Percentiles rank a stretch among this genome's conserved stretches.
These are phyloP conservation scores for Torulaspora franciscae DNA, from an alignment of 805 yeast species.

Conservation along the genomic window DNA sequence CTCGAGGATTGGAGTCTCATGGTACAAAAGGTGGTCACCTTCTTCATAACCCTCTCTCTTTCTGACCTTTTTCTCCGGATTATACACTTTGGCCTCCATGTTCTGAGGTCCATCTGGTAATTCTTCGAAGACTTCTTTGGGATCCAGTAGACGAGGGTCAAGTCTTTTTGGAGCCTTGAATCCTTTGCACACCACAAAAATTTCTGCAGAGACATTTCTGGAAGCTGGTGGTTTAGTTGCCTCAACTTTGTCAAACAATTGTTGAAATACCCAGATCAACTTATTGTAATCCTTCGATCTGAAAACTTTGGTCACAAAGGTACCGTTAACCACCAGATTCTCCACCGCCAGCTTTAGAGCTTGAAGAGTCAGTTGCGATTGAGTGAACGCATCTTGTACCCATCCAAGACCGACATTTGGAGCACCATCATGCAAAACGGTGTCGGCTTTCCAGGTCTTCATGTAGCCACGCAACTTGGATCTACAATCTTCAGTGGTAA, in stretches of 20 bases:
- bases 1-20: constrained; percentile 68
- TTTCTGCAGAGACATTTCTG: constrained; percentile 98
- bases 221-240: constrained; percentile 99
- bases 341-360: constrained; percentile 93
- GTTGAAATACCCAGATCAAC: constrained; percentile 95
- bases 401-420: constrained; percentile 99
- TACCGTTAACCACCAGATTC: constrained; percentile 85
- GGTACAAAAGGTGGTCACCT: constrained; percentile 72
- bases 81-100: constrained; percentile 87
- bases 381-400: constrained; percentile 99
- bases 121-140: constrained; percentile 92
- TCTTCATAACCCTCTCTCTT: constrained; percentile 96
- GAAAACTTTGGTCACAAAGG: constrained; percentile 93
- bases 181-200: constrained; percentile 93
- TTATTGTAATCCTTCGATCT: constrained; percentile 98
- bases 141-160: constrained; percentile 88
- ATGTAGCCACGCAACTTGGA: constrained; percentile 90
- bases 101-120: constrained; percentile 67
- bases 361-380: constrained; percentile 90
- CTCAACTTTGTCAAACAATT: constrained; percentile 90
- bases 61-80: constrained; percentile 88
- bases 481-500: constrained; percentile 96
- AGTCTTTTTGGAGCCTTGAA: constrained; percentile 94
- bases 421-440: constrained; percentile 98
- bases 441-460: constrained; percentile 98